Conservation (phyloP, 2,329 filamentous ascomycete species). For the Neobulgaria alba region DNA sequence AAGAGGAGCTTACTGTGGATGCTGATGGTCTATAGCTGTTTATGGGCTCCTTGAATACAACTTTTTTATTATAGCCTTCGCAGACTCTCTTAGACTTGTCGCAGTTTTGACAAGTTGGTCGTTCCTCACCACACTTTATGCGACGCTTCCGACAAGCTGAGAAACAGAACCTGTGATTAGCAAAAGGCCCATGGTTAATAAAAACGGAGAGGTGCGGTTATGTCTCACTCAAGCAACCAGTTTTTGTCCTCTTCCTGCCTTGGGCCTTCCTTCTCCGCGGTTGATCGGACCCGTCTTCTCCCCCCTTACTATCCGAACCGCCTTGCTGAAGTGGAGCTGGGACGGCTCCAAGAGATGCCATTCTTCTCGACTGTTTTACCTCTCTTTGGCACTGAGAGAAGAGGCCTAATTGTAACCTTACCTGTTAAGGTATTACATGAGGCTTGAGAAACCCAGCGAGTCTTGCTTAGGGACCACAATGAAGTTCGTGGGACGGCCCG, state of each 20-base stretch:
- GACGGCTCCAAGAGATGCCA: background rate
- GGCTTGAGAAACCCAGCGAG: no score
- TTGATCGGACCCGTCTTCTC: background rate
- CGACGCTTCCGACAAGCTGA: constrained; percentile 83
- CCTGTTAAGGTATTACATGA: no score
- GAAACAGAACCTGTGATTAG: background rate
- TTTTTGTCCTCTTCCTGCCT: constrained; percentile 61
- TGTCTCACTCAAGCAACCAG: constrained; percentile 75
- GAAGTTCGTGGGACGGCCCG: background rate
- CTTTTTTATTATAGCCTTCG: constrained; percentile 74
- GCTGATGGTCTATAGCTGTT: constrained; percentile 40
- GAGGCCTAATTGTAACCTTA: background rate
- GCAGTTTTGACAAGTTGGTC: constrained; percentile 44
- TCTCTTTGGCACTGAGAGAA: background rate
- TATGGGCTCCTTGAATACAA: constrained; percentile 70
- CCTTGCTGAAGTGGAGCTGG: background rate
- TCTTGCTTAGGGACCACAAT: no score
- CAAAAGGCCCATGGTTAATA: background rate
- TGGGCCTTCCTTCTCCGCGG: no score
- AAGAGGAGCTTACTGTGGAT: no score
- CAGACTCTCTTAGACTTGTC: constrained; percentile 78
- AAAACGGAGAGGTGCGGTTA: background rate
- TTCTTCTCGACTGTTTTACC: background rate
- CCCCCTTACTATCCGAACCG: background rate
- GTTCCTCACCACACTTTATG: constrained; percentile 94